Base-by-base conservation (phyloP, 176 grass and related monocot species). In the Phyllostachys edulis region DNA sequence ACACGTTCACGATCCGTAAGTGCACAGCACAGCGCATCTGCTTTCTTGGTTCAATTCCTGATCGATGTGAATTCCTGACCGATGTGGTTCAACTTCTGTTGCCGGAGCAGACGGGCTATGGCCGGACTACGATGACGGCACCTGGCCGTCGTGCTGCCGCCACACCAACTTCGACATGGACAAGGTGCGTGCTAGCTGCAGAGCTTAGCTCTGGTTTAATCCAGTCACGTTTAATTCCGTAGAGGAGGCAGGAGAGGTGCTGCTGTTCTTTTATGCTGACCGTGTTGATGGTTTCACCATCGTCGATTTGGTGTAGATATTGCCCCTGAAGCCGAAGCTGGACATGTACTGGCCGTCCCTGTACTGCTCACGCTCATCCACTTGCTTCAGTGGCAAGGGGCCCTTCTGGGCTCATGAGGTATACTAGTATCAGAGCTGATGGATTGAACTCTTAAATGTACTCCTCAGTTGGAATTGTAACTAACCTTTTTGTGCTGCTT, bases 1-100 rank as follows among this genome's bases (percentile, higher is more conserved):
- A 80, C 9, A 67, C 50, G n/a, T 95, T 98, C 84, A 98, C 93
- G 68, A 95, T 98, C 76, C 96, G 93, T 95, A 92, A 94, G 93
- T 87, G 45, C 47, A 6, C 29, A 20, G 45, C 47, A 6, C 29
- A 20, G 7, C 80, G 11, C 41, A 2, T 6, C 13, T 42, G 23
- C 23, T 44, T 59, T 23, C 1, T 11, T 1, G 16, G 1, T 72
- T 47, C 47, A 18, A 17, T 71, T 32, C 17, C 23, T 2, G 6
- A 9, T 37, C 44, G 73, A 73, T 64, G 62, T 70, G 64, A 82
- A 55, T 81, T 63, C 0, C 21, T 63, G 15, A 63, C 39, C 6
- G 9, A 13, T 11, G 39, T 45, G 45, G 2, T 49, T 60, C 1
- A 0, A 10, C 63, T 69, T 45, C 7, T 26, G 56, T 24, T 73